Percentiles rank a stretch among this genome's conserved stretches.
Conservation (phyloP, 768 basidiomycete species). For the Pulveroboletus sp. region DNA sequence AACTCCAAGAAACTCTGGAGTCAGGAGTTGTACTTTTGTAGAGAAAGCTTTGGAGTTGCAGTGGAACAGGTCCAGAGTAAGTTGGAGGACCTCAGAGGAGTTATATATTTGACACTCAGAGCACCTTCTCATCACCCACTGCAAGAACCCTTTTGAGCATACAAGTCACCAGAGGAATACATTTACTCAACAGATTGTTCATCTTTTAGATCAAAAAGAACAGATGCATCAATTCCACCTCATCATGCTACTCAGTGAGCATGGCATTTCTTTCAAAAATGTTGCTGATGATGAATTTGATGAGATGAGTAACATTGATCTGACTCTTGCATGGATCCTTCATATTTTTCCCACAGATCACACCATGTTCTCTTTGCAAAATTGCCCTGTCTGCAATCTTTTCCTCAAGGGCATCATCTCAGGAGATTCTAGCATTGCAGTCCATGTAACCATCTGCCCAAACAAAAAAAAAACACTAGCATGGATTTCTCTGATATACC, state of each 20-base stretch:
- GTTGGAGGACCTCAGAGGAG: no score
- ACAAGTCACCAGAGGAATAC: constrained; percentile 22
- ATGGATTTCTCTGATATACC: no score
- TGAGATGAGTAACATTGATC: not conserved
- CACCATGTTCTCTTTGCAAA: not conserved
- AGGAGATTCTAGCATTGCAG: no score
- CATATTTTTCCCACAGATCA: not conserved
- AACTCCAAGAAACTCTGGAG: no score
- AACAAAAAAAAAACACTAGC: no score
- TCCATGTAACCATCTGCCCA: no score
- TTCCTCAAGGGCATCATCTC: no score
- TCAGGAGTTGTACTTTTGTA: no score
- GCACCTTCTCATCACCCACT: constrained; percentile 8
- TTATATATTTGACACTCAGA: no score
- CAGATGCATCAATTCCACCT: constrained; percentile 3
- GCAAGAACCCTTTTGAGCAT: constrained; percentile 24
- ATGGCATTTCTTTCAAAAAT: not conserved
- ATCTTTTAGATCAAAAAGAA: constrained; percentile 7
- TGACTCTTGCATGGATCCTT: not conserved
- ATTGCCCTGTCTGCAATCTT: no score
- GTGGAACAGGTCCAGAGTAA: no score
- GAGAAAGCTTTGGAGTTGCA: no score
- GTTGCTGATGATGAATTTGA: not conserved
- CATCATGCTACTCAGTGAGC: not conserved
- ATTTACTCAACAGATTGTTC: constrained; percentile 22